Evolutionary conservation across 2,329 filamentous ascomycete species (phyloP), one percentile per base, ranked within the genome.

Genomic region (Capronia coronata): DNA sequence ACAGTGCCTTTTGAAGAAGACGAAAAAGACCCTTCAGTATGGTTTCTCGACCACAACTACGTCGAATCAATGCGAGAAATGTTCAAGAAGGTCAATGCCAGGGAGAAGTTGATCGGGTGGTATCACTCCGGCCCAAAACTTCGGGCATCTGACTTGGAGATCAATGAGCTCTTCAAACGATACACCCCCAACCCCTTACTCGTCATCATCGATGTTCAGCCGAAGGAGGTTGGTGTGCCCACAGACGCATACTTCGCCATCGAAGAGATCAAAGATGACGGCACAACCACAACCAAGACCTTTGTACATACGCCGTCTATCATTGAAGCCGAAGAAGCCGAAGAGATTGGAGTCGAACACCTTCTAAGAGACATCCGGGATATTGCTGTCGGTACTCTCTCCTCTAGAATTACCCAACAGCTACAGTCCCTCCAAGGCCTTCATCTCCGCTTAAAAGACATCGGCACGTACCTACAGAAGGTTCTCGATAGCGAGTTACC

Each of bases 81-180:
- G 93, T 98, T 98, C 80, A 98, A 98, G 78, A 97, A 97, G 75
- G 90, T 98, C 77, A 98, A 98, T 75, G 93, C 93, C 54, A 79
- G 87, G 58, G 93, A 98, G 75, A 97, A 97, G 82, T 79, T 98
- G 68, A 94, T 98, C 78, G 93, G 93, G 65, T 98, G 93, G 93
- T 98, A 98, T 71, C 93, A 98, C 73, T 94, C 93, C 16, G 93
- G 93, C 35, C 93, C 93, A 32, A 98, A 97, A 77, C 78, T 98
- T 64, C 83, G 93, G 66, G 91, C 90, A 48, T 96, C 93, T 39
- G 93, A 98, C 76, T 75, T 98, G 60, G 87, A 97, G 74, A 95
- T 98, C 83, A 98, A 98, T 73, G 93, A 98, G 74, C 81, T 98
- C 52, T 97, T 98, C 81, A 98, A 98, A 78, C 82, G 90, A 75